Base-by-base conservation (phyloP, 805 yeast species). In the Pichia californica region DNA sequence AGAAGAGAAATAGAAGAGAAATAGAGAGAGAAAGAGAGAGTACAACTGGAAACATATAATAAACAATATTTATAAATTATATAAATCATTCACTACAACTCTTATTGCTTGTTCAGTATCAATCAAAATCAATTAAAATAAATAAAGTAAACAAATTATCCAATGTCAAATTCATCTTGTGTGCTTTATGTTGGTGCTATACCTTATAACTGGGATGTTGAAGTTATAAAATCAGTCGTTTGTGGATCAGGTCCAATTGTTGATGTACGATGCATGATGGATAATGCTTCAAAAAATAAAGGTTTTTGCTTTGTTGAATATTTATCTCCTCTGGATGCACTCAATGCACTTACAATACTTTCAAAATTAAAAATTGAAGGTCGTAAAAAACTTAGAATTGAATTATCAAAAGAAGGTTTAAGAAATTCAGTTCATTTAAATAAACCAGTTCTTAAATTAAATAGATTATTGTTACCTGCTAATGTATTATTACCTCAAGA, bases 161-260 rank as follows among this genome's bases (percentile, higher is more conserved):
- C 14, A 6, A 43, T 43, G 45, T 31, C 51, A 8, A 47, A 44
- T 29, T 37, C 43, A 11, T 45, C 77, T 9, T 60, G 74, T 31
- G 79, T 78, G 19, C 58, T 80, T 18, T 80, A 76, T 52, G 51
- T 80, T 13, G 87, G 86, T 14, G 75, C 73, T 52, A 64, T 83
- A 23, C 93, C 93, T 1, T 73, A 73, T 50, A 81, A 79, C 48
- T 84, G 93, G 93, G 79, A 71, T 48, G 80, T 75, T 44, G 76
- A 75, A 40, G 75, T 72, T 14, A 67, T 83, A 29, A 74, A 78
- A 41, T 75, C 79, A 25, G 75, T 83, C 10, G 80, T 83, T 20
- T 79, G 84, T 42, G 89, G 89, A 1, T 71, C 84, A 9, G 93
- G 93, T 1, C 74, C 76, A 3, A 76, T 84, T 21, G 78, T 79